Percentiles rank a stretch among this genome's conserved stretches.
phyloP scores from a whole-genome alignment of 768 basidiomycete genomes.

The Lactarius quietus region DNA sequence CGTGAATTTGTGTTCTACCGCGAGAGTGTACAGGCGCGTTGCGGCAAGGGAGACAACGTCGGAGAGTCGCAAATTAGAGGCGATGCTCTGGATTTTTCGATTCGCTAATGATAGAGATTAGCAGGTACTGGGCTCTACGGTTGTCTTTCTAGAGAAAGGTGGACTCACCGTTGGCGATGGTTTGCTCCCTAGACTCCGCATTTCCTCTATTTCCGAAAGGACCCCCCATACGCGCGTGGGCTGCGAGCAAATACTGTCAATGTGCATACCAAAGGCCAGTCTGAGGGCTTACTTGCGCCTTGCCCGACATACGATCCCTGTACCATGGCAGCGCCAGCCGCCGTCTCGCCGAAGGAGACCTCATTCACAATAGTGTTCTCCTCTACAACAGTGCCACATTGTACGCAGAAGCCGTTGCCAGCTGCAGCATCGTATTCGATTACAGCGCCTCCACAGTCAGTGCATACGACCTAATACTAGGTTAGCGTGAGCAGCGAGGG shows the following conservation, averaged over 20 bases:
- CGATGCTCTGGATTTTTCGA: slow-evolving; percentile 79
- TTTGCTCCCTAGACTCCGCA: slow-evolving; percentile 84
- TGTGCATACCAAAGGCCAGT: neutral
- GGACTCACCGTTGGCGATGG: slow-evolving; percentile 77
- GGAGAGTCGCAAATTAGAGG: slow-evolving; percentile 70
- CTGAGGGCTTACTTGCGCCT: slow-evolving; percentile 70
- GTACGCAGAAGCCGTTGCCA: slow-evolving; percentile 80
- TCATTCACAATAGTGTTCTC: slow-evolving; percentile 94
- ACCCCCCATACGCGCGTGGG: slow-evolving; percentile 77
- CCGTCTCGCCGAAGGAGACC: slow-evolving; percentile 92
- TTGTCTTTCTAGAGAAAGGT: neutral
- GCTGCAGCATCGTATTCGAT: slow-evolving; percentile 84
- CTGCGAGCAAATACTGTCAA: slow-evolving; percentile 37
- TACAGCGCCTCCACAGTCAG: slow-evolving; percentile 75
- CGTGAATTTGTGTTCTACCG: slow-evolving; percentile 90
- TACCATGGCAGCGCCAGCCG: slow-evolving; percentile 90
- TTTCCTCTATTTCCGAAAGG: slow-evolving; percentile 78
- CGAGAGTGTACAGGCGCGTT: slow-evolving; percentile 85
- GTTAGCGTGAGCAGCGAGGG: slow-evolving; percentile 2
- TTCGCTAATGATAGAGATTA: slow-evolving; percentile 49
- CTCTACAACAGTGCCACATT: slow-evolving; percentile 87
- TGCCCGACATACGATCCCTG: slow-evolving; percentile 91
- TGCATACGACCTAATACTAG: slow-evolving; percentile 50
- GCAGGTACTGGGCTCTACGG: neutral
- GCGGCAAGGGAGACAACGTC: slow-evolving; percentile 80